Evolutionary conservation across 2,329 filamentous ascomycete genomes (phyloP).

Genomic region (Didymosphaeria variabile): DNA sequence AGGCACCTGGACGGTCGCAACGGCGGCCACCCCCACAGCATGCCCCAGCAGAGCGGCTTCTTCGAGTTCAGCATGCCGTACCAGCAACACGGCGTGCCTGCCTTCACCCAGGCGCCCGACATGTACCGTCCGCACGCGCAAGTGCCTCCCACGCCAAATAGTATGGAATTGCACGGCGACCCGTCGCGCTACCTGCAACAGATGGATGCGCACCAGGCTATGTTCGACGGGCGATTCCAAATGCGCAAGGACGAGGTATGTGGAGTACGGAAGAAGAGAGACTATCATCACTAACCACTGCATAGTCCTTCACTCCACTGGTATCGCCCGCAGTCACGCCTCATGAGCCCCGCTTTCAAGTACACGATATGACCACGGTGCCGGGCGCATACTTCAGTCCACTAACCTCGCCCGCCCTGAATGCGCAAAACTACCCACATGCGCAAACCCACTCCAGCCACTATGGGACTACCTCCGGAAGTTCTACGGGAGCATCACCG

Average conservation of each 20-base stretch:
- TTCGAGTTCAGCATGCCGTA: slow-evolving; percentile 47
- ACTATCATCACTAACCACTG: slow-evolving; percentile 50
- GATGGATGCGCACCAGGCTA: slow-evolving; percentile 63
- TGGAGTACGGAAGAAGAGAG: slow-evolving; percentile 52
- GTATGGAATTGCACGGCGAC: slow-evolving; percentile 75
- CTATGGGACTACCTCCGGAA: slow-evolving; percentile 57
- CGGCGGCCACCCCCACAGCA: slow-evolving; percentile 25
- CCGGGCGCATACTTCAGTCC: slow-evolving; percentile 83
- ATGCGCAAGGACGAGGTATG: slow-evolving; percentile 72
- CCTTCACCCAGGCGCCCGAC: slow-evolving; percentile 54
- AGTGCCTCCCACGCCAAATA: slow-evolving; percentile 82
- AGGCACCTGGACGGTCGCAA: slow-evolving; percentile 18
- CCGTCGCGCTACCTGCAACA: slow-evolving; percentile 65
- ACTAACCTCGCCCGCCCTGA: slow-evolving; percentile 80
- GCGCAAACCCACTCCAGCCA: slow-evolving; percentile 43
- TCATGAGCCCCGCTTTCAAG: slow-evolving; percentile 72
- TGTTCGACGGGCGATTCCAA: slow-evolving; percentile 72
- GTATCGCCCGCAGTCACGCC: slow-evolving; percentile 87
- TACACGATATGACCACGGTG: slow-evolving; percentile 66
- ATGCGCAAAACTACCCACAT: slow-evolving; percentile 67
- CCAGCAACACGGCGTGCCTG: slow-evolving; percentile 46
- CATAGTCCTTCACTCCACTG: slow-evolving; percentile 78
- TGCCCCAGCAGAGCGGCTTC: slow-evolving; percentile 38
- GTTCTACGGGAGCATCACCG: slow-evolving; percentile 60
- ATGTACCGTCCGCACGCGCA: slow-evolving; percentile 64